phyloP scores from a whole-genome alignment of 495 filamentous ascomycete species.

The Podospora didyma region DNA sequence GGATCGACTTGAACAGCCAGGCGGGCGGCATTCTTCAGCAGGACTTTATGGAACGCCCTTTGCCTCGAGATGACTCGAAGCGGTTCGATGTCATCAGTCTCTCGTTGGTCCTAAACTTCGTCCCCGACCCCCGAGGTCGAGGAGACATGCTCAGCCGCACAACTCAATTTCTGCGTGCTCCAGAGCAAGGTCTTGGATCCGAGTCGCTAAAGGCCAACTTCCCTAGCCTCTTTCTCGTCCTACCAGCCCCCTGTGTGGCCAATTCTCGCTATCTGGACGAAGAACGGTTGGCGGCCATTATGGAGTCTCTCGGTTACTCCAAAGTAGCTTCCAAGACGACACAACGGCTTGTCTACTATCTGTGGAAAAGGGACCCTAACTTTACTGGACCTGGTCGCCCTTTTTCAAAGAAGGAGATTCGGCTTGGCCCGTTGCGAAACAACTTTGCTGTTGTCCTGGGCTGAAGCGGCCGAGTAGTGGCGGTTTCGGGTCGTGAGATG shows the following conservation, averaged over 20 bases:
- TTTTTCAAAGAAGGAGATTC: conserved; percentile 65
- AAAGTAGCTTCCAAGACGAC: conserved; percentile 64
- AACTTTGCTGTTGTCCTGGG: conserved; percentile 78
- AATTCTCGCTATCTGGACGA: conserved; percentile 92
- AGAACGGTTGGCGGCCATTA: conserved; percentile 63
- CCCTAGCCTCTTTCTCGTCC: conserved; percentile 85
- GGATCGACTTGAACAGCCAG: conserved; percentile 90
- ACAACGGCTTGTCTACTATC: conserved; percentile 81
- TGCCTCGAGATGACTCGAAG: conserved; percentile 58
- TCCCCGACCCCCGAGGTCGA: conserved; percentile 66
- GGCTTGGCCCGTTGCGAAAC: conserved; percentile 70
- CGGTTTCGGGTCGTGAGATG: too few species aligned
- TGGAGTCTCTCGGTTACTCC: conserved; percentile 71
- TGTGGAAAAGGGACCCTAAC: conserved; percentile 56
- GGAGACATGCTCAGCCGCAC: conserved; percentile 86
- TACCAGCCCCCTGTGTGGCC: conserved; percentile 81
- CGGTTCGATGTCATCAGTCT: conserved; percentile 86
- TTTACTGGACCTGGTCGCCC: conserved; percentile 15
- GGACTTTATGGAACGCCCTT: conserved; percentile 88
- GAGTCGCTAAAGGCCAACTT: conserved; percentile 37
- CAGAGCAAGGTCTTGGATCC: conserved; percentile 11
- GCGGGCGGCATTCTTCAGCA: conserved; percentile 75
- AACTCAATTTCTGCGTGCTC: conserved; percentile 55
- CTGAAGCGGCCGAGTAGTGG: conserved; percentile 14
- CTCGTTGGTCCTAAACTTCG: conserved; percentile 94